Percentiles rank a stretch among this genome's conserved stretches.
phyloP scores from a whole-genome alignment of 108 stramenopile genomes.

The Pseudonitzschia delicatissima region DNA sequence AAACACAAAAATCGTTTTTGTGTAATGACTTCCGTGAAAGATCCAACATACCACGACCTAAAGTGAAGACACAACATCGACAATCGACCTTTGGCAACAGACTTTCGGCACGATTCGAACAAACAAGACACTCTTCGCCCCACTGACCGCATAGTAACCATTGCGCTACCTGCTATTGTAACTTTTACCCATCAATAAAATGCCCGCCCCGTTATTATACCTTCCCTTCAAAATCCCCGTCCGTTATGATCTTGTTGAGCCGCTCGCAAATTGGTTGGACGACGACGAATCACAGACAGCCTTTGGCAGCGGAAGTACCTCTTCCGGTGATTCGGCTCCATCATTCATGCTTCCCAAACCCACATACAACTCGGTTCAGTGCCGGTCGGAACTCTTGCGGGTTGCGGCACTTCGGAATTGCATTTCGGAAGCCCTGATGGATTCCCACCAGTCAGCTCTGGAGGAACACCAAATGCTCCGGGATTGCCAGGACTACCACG shows the following conservation, averaged over 20 bases:
- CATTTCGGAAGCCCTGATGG: conserved; percentile 32
- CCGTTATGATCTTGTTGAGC: conserved; percentile 37
- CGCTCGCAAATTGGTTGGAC: conserved; percentile 52
- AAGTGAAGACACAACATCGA: no score
- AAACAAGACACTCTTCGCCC: no score
- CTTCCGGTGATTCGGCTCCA: conserved; percentile 9
- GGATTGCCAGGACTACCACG: conserved; percentile 56
- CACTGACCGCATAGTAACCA: no score
- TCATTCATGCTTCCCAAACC: conserved; percentile 38
- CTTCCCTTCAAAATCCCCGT: conserved; percentile 45
- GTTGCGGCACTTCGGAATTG: conserved; percentile 44
- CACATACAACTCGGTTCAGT: conserved; percentile 32
- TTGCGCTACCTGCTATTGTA: no score
- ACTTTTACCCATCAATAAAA: no score
- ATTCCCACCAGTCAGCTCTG: conserved; percentile 44
- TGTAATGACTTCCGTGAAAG: no score
- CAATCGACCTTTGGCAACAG: no score
- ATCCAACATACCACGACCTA: no score
- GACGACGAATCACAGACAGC: not conserved
- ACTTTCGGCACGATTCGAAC: no score
- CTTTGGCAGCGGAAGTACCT: conserved; percentile 2
- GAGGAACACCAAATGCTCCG: conserved; percentile 25
- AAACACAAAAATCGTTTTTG: no score
- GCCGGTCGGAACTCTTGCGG: conserved; percentile 45
- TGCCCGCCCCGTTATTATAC: conserved; percentile 9